phyloP scores from a whole-genome alignment of 768 basidiomycete species.

The Dacryopinax spathularia region DNA sequence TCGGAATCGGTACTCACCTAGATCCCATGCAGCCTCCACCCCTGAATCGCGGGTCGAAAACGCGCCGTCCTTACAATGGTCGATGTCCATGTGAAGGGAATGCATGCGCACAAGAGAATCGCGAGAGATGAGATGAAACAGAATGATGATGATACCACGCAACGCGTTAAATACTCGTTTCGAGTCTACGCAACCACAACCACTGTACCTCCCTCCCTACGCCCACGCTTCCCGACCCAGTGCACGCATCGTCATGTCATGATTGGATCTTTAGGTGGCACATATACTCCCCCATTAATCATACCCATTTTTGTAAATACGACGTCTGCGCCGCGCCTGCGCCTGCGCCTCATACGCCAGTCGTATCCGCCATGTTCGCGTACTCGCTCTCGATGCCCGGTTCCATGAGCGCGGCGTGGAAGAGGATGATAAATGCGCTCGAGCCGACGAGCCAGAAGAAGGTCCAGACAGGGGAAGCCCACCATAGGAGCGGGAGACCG shows the following conservation, averaged over 20 bases:
- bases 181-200: neutral
- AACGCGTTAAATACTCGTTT: neutral
- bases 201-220: neutral
- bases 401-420: slow-evolving; percentile 78
- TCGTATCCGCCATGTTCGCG: slow-evolving; percentile 26
- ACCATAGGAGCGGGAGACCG: slow-evolving; percentile 76
- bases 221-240: neutral
- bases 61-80: neutral
- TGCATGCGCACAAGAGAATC: neutral
- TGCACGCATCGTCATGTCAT: neutral
- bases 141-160: neutral
- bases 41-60: neutral
- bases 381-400: slow-evolving; percentile 95
- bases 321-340: neutral
- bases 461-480: slow-evolving; percentile 57
- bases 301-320: neutral
- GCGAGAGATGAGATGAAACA: neutral
- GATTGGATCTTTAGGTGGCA: neutral
- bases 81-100: neutral
- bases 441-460: slow-evolving; percentile 94
- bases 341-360: neutral
- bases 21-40: neutral
- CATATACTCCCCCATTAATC: slow-evolving; percentile 3
- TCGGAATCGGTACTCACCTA: neutral
- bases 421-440: slow-evolving; percentile 67